Percentiles rank a stretch among this genome's conserved stretches.
These are phyloP conservation scores for Xylariaceae sp. DNA, from an alignment of 2,329 filamentous ascomycete species.

Conservation along the genomic window DNA sequence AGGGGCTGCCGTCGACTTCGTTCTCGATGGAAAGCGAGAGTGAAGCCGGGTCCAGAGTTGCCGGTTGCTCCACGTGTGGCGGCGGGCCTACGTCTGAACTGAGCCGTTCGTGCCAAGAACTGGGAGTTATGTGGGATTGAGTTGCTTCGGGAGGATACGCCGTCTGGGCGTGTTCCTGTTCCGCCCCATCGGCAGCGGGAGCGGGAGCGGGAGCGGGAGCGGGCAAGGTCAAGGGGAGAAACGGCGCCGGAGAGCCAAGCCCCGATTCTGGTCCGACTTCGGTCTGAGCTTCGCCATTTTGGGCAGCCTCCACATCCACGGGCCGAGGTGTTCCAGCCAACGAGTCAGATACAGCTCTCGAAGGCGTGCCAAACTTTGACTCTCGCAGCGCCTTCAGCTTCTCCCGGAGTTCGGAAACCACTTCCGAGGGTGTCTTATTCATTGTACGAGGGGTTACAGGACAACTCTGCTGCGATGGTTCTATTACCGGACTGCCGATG, in stretches of 20 bases:
- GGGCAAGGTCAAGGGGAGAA: too few relatives aligned
- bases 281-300: too few relatives aligned
- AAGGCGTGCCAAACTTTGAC: conserved; percentile 14
- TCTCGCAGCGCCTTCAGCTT: conserved; percentile 21
- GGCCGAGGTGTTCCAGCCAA: conserved; percentile 3
- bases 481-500: too few relatives aligned
- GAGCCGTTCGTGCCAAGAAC: conserved; percentile 2
- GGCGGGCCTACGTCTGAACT: conserved; percentile 10
- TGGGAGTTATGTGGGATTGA: background rate
- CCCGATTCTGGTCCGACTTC: too few relatives aligned
- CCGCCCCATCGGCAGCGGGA: too few relatives aligned
- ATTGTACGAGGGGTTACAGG: conserved; percentile 15
- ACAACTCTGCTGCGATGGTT: conserved; percentile 1
- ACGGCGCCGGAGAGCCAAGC: too few relatives aligned
- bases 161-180: too few relatives aligned
- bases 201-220: too few relatives aligned
- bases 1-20: conserved; percentile 25
- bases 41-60: conserved; percentile 27
- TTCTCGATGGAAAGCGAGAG: conserved; percentile 30
- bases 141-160: too few relatives aligned
- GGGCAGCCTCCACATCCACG: too few relatives aligned
- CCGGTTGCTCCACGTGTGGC: conserved; percentile 23
- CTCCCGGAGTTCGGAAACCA: conserved; percentile 22
- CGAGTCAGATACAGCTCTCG: conserved; percentile 5
- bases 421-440: conserved; percentile 16